Conservation (phyloP, 345 rosid genomes). For the Aquilaria yunnanensis region DNA sequence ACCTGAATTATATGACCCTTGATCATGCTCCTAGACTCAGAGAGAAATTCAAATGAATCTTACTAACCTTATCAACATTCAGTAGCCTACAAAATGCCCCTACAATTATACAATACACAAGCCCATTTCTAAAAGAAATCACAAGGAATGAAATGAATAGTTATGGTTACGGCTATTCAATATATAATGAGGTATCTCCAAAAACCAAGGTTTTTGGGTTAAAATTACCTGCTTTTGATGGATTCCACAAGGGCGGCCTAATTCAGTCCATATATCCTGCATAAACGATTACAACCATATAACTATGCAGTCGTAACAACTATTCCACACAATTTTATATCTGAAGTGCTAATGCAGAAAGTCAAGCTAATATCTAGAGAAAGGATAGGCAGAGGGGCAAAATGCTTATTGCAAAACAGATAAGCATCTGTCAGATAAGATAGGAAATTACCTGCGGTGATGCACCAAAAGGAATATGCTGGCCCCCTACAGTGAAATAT, state of each 20-base stretch:
- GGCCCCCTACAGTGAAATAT: slow-evolving; percentile 77
- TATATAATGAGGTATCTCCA: not conserved
- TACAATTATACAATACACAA: no score
- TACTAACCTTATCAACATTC: no score
- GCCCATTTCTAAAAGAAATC: no score
- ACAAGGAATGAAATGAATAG: no score
- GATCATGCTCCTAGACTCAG: no score
- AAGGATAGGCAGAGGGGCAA: not conserved
- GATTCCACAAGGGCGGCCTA: slow-evolving; percentile 97
- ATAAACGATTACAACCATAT: slow-evolving; percentile 4
- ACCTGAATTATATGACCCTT: no score
- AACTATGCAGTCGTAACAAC: no score
- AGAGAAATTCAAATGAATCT: no score
- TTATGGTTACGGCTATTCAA: not conserved
- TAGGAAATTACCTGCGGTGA: slow-evolving; percentile 74
- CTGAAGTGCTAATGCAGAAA: no score
- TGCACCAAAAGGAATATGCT: slow-evolving; percentile 90
- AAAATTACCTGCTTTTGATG: slow-evolving; percentile 85
- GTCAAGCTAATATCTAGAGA: not conserved
- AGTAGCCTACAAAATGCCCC: no score
- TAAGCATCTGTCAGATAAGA: not conserved
- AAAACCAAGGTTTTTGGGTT: not conserved
- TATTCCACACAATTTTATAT: no score
- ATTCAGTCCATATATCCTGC: slow-evolving; percentile 97
- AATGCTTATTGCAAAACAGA: not conserved